Base-by-base conservation (phyloP, 73 alveolate species). In the Loxodes magnus region DNA sequence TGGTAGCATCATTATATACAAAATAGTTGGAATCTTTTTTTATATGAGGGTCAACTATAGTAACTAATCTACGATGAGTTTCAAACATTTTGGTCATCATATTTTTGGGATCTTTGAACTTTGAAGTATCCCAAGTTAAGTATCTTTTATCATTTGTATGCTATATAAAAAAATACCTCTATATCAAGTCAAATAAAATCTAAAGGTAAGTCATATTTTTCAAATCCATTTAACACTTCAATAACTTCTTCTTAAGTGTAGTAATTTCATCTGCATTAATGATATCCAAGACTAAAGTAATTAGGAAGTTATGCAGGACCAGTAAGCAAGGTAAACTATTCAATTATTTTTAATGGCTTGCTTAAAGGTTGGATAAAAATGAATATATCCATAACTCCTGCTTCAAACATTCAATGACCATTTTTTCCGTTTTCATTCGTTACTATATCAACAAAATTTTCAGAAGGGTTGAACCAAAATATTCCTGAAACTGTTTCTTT, bases 11-110 rank as follows among this genome's bases (percentile, higher is more conserved):
- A 36, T 44, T 42, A 24, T 54, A 62, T n/a, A 77, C 46, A 14
- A 48, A 48, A 60, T 63, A 79, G 10, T 51, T 46, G 27, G 33
- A 28, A 61, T 75, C 87, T 61, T 77, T 61, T 75, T 85, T 90
- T 38, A 85, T 67, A 74, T 90, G 98, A 9, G 98, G 98, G 57
- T 90, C 98, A 14, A 85, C 81, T 20, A 81, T 80, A 15, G 92
- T 85, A 5, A 90, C 91, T 44, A 79, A 51, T 49, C 76, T 69
- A 63, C 98, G 78, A 17, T 82, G 84, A 35, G 68, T 79, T 20
- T 50, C 43, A 9, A 55, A 59, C 28, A 89, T 33, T 52, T 62
- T 56, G 29, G 77, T 57, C 25, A 63, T 66, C 79, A 86, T 65
- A 15, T 69, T 56, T 15, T 26, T 54, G 17, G 85, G 74, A 48